These are phyloP conservation scores for Fusarium veterinarium DNA, from an alignment of 2,329 filamentous ascomycete genomes.

Conservation along the genomic window DNA sequence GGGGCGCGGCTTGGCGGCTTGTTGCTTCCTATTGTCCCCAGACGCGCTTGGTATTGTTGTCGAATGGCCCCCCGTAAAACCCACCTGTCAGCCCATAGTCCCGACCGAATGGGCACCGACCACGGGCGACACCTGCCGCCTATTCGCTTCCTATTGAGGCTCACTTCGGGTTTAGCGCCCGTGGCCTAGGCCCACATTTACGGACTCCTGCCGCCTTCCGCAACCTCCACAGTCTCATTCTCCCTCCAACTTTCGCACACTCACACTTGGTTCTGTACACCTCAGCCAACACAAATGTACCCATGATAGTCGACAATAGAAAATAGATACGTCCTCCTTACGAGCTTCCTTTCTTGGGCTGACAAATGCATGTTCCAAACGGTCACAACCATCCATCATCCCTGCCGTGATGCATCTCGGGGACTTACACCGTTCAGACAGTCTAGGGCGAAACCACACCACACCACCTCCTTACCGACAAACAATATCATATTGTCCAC, in stretches of 20 bases:
- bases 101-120: constrained; percentile 36
- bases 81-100: constrained; percentile 24
- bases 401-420: background rate
- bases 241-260: background rate
- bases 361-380: constrained; percentile 8
- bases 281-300: constrained; percentile 18
- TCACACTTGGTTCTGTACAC: background rate
- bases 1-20: constrained; percentile 27
- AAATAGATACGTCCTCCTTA: background rate
- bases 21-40: constrained; percentile 48
- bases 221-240: constrained; percentile 22
- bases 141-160: constrained; percentile 47
- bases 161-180: constrained; percentile 46
- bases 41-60: constrained; percentile 49
- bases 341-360: background rate
- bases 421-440: background rate
- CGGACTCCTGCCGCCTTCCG: constrained; percentile 18
- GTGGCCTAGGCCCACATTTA: constrained; percentile 35
- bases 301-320: constrained; percentile 19
- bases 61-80: constrained; percentile 7
- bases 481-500: constrained; percentile 10
- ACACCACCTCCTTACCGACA: constrained; percentile 17
- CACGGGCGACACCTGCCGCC: constrained; percentile 33
- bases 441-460: background rate
- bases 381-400: constrained; percentile 11